Evolutionary conservation across 2,329 filamentous ascomycete species (phyloP), one percentile per base, ranked within the genome.

Genomic region (Aureobasidium lini): DNA sequence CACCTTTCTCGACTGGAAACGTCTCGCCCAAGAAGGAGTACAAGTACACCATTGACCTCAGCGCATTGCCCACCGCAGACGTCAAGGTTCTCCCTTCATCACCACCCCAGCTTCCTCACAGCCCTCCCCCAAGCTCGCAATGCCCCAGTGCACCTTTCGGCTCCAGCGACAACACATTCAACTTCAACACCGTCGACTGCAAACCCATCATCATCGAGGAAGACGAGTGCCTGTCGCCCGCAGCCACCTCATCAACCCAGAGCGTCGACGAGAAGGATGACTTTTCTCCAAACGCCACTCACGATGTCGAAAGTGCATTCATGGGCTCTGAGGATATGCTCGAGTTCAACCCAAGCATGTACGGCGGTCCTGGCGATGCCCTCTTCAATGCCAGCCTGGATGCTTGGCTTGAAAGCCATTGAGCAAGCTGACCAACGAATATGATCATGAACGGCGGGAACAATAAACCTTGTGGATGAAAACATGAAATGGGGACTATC

Each of bases 111-210:
- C 43, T 59, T 13, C 39, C 37, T 16, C 40, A 58, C 42, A 47
- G 58, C 31, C 32, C 56, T 16, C 37, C 59, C 16, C 56, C 57
- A 29, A 42, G 54, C 49, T 56, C 53, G 11, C 53, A 62, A 48
- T 54, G 50, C 58, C 42, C 59, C 4, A 52, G 47, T 42, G 54
- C 49, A 11, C 54, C 39, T 9, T 58, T 54, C 31, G 56, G 47
- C 29, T 31, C 42, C 7, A 39, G 16, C 23, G 57, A 60, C 31
- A 47, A 50, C 42, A 40, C 59, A 9, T 62, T 62, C 54, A 59
- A 52, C 46, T 63, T 61, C 57, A 44, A 37, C 47, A 16, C 57
- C 34, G 50, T 62, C 34, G 62, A 63, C n/a, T 40, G 60, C n/a
- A 61, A 63, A 49, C 60, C 62, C n/a, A 57, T 53, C 32, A 50